Conservation (phyloP, 257 asterid genomes). For the Solanum peruvianum region DNA sequence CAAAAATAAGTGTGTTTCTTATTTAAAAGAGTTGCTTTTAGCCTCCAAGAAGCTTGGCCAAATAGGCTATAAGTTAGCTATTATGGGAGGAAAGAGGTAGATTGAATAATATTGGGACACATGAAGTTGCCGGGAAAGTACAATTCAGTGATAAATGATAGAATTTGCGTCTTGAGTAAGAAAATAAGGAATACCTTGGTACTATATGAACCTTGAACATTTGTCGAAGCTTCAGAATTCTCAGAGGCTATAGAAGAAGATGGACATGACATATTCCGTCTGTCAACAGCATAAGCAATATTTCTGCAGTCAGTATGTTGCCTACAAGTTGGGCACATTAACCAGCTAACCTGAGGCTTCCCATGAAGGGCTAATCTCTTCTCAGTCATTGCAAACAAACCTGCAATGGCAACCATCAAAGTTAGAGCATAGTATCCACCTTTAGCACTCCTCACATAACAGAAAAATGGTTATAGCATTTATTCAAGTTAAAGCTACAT, state of each 20-base stretch:
- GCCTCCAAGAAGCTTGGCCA: background rate
- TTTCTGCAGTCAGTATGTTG: constrained; percentile 70
- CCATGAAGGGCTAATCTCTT: constrained; percentile 37
- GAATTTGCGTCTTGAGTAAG: background rate
- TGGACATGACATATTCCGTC: constrained; percentile 16
- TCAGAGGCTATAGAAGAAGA: constrained; percentile 15
- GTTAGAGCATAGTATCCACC: background rate
- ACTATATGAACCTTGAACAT: constrained; percentile 87
- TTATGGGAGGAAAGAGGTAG: background rate
- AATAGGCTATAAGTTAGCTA: background rate
- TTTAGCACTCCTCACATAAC: background rate
- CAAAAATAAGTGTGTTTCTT: background rate
- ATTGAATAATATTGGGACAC: background rate
- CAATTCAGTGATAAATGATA: background rate
- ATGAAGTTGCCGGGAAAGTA: background rate
- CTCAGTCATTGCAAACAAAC: constrained; percentile 84
- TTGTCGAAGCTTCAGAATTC: constrained; percentile 41
- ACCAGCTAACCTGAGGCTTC: constrained; percentile 37
- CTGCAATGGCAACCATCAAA: constrained; percentile 22
- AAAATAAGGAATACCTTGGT: constrained; percentile 49
- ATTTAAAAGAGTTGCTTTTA: background rate
- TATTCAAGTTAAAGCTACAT: background rate
- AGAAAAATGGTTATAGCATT: background rate
- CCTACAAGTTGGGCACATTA: constrained; percentile 93
- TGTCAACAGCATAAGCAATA: constrained; percentile 81